A percentile compares a stretch with the other conserved stretches of the same genome.
Conservation (phyloP, 805 yeast species). For the Cyberlindnera amylophila region DNA sequence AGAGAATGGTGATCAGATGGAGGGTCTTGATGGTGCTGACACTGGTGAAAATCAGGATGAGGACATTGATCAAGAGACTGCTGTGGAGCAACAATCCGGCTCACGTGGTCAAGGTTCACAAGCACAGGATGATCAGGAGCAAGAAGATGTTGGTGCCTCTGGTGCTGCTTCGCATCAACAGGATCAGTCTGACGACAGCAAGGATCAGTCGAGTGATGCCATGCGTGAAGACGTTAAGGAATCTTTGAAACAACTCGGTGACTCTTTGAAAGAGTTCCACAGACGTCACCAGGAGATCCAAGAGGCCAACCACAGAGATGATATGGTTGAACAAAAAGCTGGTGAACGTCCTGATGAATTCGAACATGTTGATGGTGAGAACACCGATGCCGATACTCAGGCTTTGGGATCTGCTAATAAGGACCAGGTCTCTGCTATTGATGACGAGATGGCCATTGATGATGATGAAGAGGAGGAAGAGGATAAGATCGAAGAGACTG, state of each 20-base stretch:
- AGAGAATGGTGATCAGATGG: conserved; percentile 40
- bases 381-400: conserved; percentile 76
- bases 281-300: conserved; percentile 85
- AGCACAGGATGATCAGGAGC: conserved; percentile 49
- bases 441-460: conserved; percentile 79
- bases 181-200: conserved; percentile 39
- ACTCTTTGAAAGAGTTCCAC: conserved; percentile 85
- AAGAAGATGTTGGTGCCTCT: conserved; percentile 64
- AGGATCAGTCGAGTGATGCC: conserved; percentile 42
- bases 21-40: conserved; percentile 54
- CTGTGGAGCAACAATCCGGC: conserved; percentile 57
- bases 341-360: conserved; percentile 80
- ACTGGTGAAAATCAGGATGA: conserved; percentile 39
- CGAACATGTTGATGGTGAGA: conserved; percentile 78
- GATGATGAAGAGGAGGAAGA: conserved; percentile 53
- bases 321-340: conserved; percentile 46
- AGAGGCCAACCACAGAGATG: conserved; percentile 54
- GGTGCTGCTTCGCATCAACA: conserved; percentile 48
- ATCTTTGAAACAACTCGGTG: conserved; percentile 85
- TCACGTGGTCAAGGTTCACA: conserved; percentile 63
- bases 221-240: conserved; percentile 69
- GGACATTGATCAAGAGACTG: conserved; percentile 51
- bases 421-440: conserved; percentile 72
- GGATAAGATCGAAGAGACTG: conserved; percentile 31
- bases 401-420: conserved; percentile 87